phyloP scores from a whole-genome alignment of 257 asterid species.

The Eucommia ulmoides region DNA sequence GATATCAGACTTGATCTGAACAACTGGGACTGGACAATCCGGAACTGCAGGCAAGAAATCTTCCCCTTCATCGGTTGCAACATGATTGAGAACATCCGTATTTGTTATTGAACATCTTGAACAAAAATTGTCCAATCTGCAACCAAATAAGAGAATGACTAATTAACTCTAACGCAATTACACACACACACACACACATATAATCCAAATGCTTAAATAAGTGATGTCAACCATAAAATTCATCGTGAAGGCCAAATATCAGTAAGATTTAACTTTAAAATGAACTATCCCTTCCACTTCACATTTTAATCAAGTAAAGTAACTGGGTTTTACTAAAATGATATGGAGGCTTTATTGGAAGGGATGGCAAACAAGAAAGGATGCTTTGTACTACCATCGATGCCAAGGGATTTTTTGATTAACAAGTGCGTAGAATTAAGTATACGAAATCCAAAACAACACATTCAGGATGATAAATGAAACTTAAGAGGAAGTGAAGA shows the following conservation, averaged over 20 bases:
- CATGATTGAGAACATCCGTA: constrained; percentile 40
- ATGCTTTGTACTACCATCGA: no score
- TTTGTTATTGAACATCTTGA: constrained; percentile 52
- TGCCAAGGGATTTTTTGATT: no score
- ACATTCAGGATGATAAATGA: no score
- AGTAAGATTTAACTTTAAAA: background rate
- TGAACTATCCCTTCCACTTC: background rate
- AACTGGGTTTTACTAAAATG: background rate
- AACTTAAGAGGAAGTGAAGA: no score
- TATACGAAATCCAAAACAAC: no score
- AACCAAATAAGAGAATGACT: constrained; percentile 5
- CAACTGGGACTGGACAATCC: constrained; percentile 40
- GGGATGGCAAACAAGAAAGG: no score
- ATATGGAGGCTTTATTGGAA: no score
- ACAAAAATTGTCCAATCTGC: constrained; percentile 39
- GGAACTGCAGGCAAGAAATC: constrained; percentile 28
- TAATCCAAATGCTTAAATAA: no score
- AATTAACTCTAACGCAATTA: background rate
- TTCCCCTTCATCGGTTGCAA: constrained; percentile 37
- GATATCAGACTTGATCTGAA: constrained; percentile 46
- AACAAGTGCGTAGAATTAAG: no score
- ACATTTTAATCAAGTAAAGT: background rate
- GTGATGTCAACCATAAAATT: constrained; percentile 4
- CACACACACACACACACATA: no score
- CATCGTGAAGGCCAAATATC: background rate